Percentiles rank a stretch among this genome's conserved stretches.
phyloP scores from a whole-genome alignment of 805 yeast genomes.

The Kuraishia floccosa region DNA sequence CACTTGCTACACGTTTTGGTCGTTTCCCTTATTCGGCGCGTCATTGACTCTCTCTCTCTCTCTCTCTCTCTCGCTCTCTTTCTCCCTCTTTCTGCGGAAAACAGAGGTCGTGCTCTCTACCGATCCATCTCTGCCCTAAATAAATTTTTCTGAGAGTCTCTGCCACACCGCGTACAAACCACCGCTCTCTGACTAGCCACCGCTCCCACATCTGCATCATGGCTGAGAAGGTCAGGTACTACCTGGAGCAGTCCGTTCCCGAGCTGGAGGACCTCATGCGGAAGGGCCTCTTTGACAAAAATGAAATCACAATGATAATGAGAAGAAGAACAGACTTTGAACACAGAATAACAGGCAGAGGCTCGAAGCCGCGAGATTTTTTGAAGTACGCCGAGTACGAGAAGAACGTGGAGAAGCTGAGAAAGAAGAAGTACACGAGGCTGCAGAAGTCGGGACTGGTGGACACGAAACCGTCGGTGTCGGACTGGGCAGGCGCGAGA shows the following conservation, averaged over 20 bases:
- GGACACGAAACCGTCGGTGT: slow-evolving; percentile 51
- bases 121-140: too few relatives aligned
- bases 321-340: slow-evolving; percentile 93
- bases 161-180: too few relatives aligned
- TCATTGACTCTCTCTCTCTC: too few relatives aligned
- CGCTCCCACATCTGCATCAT: slow-evolving; percentile 7
- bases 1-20: too few relatives aligned
- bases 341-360: slow-evolving; percentile 78
- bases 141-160: too few relatives aligned
- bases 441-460: slow-evolving; percentile 42
- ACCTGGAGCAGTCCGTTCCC: slow-evolving; percentile 65
- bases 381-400: slow-evolving; percentile 75
- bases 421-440: slow-evolving; percentile 60
- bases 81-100: too few relatives aligned
- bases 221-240: slow-evolving; percentile 36
- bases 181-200: too few relatives aligned
- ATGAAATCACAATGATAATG: slow-evolving; percentile 78
- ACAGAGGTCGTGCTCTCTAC: too few relatives aligned
- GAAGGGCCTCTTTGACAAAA: slow-evolving; percentile 71
- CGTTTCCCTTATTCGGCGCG: too few relatives aligned
- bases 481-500: slow-evolving; percentile 82
- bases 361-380: slow-evolving; percentile 68
- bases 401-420: slow-evolving; percentile 61
- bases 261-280: slow-evolving; percentile 82
- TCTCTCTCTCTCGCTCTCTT: too few relatives aligned